These are phyloP conservation scores for Graphilbum ipis-grandicollis DNA, from an alignment of 2,329 filamentous ascomycete genomes.

Conservation along the genomic window DNA sequence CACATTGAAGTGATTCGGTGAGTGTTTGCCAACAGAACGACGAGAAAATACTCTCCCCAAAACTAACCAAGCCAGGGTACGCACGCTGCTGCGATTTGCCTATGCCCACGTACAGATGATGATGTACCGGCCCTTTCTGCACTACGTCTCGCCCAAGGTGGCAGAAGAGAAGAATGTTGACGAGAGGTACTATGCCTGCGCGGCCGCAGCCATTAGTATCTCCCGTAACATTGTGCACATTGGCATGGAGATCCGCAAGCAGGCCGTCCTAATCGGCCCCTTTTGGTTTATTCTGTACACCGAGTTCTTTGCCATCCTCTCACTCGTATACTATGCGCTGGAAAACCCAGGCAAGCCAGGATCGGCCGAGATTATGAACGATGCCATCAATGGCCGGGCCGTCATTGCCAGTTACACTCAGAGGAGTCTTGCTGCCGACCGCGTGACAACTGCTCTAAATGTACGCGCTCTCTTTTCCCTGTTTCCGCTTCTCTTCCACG, in stretches of 20 bases:
- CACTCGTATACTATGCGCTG: constrained; percentile 61
- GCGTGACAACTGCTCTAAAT: constrained; percentile 61
- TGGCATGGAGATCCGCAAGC: constrained; percentile 6
- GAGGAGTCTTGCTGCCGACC: constrained; percentile 75
- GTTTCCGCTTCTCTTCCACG: no score
- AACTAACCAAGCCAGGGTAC: constrained; percentile 27
- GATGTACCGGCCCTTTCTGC: constrained; percentile 66
- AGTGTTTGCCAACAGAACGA: constrained; percentile 13
- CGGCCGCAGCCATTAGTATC: constrained; percentile 42
- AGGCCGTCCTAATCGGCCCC: constrained; percentile 44
- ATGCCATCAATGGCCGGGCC: constrained; percentile 71
- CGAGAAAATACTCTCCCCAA: neutral
- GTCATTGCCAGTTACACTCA: constrained; percentile 65
- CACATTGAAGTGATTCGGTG: constrained; percentile 61
- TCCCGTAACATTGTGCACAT: constrained; percentile 47
- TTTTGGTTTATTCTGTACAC: constrained; percentile 83
- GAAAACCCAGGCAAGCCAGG: constrained; percentile 64
- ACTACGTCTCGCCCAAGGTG: constrained; percentile 56
- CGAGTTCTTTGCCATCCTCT: constrained; percentile 66
- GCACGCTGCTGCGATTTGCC: constrained; percentile 61
- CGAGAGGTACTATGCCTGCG: constrained; percentile 61
- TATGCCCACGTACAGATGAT: constrained; percentile 74
- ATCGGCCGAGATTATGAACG: constrained; percentile 63
- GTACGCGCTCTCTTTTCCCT: constrained; percentile 30
- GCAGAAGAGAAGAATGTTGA: constrained; percentile 43